These are phyloP conservation scores for Ilex aquifolium DNA, from an alignment of 257 asterid genomes.

Conservation along the genomic window DNA sequence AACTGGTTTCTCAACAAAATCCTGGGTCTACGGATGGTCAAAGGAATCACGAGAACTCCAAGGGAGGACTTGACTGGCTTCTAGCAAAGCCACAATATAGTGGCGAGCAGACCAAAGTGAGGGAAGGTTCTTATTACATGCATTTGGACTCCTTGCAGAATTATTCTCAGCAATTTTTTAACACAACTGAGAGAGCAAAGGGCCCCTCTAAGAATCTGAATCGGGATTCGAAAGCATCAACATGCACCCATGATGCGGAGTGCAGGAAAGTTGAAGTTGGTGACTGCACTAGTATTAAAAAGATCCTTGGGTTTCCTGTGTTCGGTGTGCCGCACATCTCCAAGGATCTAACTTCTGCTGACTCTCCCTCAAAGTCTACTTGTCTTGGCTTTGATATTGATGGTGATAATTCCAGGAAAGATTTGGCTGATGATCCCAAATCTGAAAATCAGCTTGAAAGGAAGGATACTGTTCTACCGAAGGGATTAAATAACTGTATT, in stretches of 20 bases:
- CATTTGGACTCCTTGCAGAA: conserved; percentile 64
- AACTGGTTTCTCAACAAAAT: conserved; percentile 9
- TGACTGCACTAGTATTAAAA: conserved; percentile 12
- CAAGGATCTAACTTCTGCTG: conserved; percentile 11
- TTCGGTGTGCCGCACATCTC: conserved; percentile 4
- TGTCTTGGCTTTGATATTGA: conserved; percentile 4
- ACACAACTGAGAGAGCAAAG: conserved; percentile 23
- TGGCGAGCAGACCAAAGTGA: conserved; percentile 23
- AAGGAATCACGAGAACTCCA: conserved; percentile 15
- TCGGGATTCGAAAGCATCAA: conserved; percentile 24
- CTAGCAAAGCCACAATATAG: conserved; percentile 27
- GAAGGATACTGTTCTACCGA: conserved; percentile 15
- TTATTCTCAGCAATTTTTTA: conserved; percentile 44
- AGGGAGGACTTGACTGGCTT: conserved; percentile 38
- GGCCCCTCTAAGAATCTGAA: conserved; percentile 16
- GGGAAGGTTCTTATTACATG: conserved; percentile 41
- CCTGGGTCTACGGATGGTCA: conserved; percentile 15
- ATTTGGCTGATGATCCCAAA: conserved; percentile 11
- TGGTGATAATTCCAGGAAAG: conserved; percentile 1
- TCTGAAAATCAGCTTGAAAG: conserved; percentile 10
- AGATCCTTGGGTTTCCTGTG: conserved; percentile 20
- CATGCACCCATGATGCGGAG: conserved; percentile 6
- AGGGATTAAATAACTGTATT: conserved; percentile 11
- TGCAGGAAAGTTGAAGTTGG: conserved; percentile 12
- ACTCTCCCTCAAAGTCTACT: conserved; percentile 6